Evolutionary conservation across 805 yeast genomes (phyloP), one percentile per base, ranked within the genome.

Genomic region (Cyberlindnera bimundalis): DNA sequence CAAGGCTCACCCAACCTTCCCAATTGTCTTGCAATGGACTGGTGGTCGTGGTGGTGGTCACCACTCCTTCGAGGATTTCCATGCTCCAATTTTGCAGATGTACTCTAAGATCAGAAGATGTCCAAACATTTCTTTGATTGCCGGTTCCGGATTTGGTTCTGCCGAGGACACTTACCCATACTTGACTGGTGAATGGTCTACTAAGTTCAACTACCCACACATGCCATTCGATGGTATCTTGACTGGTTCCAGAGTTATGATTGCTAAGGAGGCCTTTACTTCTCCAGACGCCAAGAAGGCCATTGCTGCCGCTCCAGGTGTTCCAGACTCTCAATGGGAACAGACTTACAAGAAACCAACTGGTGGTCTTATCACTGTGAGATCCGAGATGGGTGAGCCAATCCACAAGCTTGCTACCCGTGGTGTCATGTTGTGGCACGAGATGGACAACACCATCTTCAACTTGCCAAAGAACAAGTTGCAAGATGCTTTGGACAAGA

Each of bases 31-130:
- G 56, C 99, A 93, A 74, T 93, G 99, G 99, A 93, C 99, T 45
- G 99, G 98, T 77, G 99, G 99, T 67, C 90, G 99, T 78, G 99
- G 97, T 72, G 99, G 99, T 78, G 99, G 99, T 61, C 99, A 93
- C 66, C 99, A 93, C 68, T 91, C 98, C 37, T 93, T 81, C 61
- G 99, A 93, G 75, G 99, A 93, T 71, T 89, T 91, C 93, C 99
- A 93, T 67, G 91, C 90, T 61, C 98, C 99, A 53, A 78, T 93
- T 53, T 71, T 93, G 61, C 96, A 88, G 67, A 93, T 93, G 91
- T 93, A 93, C 69, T 73, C 96, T 52, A 84, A 84, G 73, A 84
- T 93, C 58, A 85, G 99, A 77, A 84, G 88, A 69, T 83, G 89
- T 58, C 61, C 86, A 35, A 93, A 93, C 73, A 88, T 93, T 55